phyloP scores from a whole-genome alignment of 176 grass and related monocot genomes.

The Avena insularis region DNA sequence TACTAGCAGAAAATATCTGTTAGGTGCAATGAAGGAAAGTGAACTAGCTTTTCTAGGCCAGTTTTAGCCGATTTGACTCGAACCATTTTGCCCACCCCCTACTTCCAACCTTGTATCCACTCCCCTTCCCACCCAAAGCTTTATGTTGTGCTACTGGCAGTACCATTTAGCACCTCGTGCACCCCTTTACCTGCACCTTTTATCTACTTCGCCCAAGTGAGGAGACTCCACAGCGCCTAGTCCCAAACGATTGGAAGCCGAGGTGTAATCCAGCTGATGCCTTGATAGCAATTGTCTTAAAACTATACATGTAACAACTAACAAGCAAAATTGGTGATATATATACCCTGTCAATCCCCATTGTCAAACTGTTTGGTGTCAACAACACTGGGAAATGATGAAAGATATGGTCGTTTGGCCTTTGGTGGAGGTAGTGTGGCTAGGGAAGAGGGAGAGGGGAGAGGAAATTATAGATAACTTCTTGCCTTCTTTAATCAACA shows the following conservation, averaged over 20 bases:
- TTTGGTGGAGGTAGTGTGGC: slow-evolving; percentile 7
- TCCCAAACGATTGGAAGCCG: background rate
- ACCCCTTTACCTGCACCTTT: no score
- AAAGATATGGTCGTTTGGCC: background rate
- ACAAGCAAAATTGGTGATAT: background rate
- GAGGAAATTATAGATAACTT: background rate
- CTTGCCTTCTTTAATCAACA: slow-evolving; percentile 5
- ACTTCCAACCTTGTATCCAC: background rate
- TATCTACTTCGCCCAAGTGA: no score
- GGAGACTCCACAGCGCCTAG: background rate
- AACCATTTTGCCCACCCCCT: no score
- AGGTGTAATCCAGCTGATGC: background rate
- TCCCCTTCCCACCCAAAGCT: background rate
- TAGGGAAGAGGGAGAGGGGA: background rate
- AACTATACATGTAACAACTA: slow-evolving; percentile 29
- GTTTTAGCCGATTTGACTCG: no score
- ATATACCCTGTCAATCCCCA: slow-evolving; percentile 9
- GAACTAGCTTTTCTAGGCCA: no score
- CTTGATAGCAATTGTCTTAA: slow-evolving; percentile 23
- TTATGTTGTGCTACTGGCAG: background rate
- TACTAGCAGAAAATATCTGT: no score
- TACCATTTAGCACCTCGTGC: background rate
- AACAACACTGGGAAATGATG: slow-evolving; percentile 9
- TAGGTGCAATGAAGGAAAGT: no score
- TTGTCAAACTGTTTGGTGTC: slow-evolving; percentile 16